Evolutionary conservation across 1,284 basidiomycete genomes (phyloP).

Genomic region (Trichosporon asahii): DNA sequence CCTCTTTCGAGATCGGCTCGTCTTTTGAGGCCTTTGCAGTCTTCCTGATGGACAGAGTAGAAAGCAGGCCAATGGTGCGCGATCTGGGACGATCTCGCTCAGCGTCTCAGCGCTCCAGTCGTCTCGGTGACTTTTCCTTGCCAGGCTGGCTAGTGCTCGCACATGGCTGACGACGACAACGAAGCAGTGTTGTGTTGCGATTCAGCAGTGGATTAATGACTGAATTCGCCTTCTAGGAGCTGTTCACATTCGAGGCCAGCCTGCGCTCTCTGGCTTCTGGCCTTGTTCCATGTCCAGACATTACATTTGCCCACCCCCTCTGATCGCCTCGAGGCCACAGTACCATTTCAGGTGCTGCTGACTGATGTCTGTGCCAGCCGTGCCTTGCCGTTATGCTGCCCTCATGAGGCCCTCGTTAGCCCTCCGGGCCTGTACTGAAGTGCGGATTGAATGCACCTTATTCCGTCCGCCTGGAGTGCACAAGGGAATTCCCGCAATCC

Average conservation of each 20-base stretch:
- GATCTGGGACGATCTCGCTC: not conserved
- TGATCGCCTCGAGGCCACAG: not conserved
- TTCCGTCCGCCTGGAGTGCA: not conserved
- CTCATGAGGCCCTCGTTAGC: not conserved
- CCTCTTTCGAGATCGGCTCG: not conserved
- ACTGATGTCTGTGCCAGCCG: not conserved
- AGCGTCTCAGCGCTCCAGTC: too few relatives aligned
- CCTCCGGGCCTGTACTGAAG: not conserved
- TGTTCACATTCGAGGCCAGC: too few relatives aligned
- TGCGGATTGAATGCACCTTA: not conserved
- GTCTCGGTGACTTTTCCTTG: not conserved
- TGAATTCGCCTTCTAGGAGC: not conserved
- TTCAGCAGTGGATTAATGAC: not conserved
- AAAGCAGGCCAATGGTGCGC: too few relatives aligned
- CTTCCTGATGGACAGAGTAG: too few relatives aligned
- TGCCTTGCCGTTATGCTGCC: not conserved
- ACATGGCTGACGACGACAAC: too few relatives aligned
- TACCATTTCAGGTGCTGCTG: not conserved
- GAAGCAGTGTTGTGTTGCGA: not conserved
- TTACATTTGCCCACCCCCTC: not conserved
- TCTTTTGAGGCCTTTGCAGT: too few relatives aligned
- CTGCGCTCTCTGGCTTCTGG: too few relatives aligned
- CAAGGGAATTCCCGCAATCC: not conserved
- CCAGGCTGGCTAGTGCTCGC: too few relatives aligned
- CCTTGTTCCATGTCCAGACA: not conserved